phyloP scores from a whole-genome alignment of 768 basidiomycete genomes.

The Agrocybe pediades region DNA sequence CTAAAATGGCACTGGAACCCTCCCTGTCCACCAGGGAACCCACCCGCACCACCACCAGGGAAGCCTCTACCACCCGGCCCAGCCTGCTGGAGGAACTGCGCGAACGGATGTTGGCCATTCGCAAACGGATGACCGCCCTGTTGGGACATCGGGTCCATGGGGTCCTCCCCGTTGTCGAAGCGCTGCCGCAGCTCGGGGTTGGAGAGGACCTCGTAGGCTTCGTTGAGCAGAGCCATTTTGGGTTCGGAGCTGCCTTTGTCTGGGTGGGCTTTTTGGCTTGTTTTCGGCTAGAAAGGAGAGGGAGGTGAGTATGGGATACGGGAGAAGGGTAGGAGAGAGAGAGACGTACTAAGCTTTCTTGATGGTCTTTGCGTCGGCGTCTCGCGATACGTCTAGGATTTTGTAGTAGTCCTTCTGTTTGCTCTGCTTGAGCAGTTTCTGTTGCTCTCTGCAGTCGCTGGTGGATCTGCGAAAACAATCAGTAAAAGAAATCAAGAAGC shows the following conservation, averaged over 20 bases:
- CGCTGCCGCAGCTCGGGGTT: slow-evolving; percentile 81
- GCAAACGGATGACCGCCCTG: slow-evolving; percentile 59
- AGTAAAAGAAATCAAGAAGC: slow-evolving; percentile 8
- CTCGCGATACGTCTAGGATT: slow-evolving; percentile 82
- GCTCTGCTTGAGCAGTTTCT: slow-evolving; percentile 69
- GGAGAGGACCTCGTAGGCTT: slow-evolving; percentile 92
- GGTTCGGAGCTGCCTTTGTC: slow-evolving; percentile 94
- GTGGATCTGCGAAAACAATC: slow-evolving; percentile 50
- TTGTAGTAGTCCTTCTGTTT: slow-evolving; percentile 98
- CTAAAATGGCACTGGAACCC: slow-evolving; percentile 39
- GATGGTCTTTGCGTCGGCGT: slow-evolving; percentile 88
- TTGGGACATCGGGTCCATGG: slow-evolving; percentile 79
- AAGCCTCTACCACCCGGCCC: slow-evolving; percentile 27
- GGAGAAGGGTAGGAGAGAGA: not conserved
- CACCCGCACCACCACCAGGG: slow-evolving; percentile 19
- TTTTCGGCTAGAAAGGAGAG: slow-evolving; percentile 55
- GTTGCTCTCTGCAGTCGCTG: slow-evolving; percentile 51
- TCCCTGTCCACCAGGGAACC: slow-evolving; percentile 37
- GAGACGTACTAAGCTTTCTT: slow-evolving; percentile 87
- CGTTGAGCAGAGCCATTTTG: slow-evolving; percentile 94
- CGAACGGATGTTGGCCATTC: too few relatives aligned
- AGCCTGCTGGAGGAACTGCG: slow-evolving; percentile 80
- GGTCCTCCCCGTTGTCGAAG: slow-evolving; percentile 95
- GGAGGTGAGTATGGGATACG: not conserved
- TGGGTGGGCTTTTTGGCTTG: slow-evolving; percentile 67